These are phyloP conservation scores for Camillea tinctor DNA, from an alignment of 2,329 filamentous ascomycete genomes.

Conservation along the genomic window DNA sequence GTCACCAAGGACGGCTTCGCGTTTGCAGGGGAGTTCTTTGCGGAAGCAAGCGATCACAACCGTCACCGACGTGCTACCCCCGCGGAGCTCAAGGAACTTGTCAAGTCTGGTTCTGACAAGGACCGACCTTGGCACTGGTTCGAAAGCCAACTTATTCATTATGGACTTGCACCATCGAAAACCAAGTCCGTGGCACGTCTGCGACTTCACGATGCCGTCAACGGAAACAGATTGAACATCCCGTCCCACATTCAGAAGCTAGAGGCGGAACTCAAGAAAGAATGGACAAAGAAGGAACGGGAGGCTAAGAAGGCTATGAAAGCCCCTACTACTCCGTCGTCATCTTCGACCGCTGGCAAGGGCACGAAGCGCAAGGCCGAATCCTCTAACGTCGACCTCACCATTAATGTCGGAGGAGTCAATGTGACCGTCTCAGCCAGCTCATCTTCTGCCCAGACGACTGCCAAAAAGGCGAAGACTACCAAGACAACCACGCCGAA, in stretches of 20 bases:
- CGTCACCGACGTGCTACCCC: conserved; percentile 45
- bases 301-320: conserved; percentile 45
- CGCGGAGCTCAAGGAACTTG: conserved; percentile 44
- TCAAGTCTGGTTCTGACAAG: conserved; percentile 40
- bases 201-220: conserved; percentile 57
- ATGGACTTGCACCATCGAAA: conserved; percentile 56
- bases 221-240: conserved; percentile 45
- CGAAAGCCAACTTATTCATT: conserved; percentile 61
- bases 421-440: conserved; percentile 28
- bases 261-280: conserved; percentile 56
- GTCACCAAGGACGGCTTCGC: conserved; percentile 40
- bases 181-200: conserved; percentile 57
- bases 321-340: neutral
- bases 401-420: conserved; percentile 26
- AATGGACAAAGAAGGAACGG: conserved; percentile 51
- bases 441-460: conserved; percentile 13
- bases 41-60: conserved; percentile 42
- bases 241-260: conserved; percentile 47
- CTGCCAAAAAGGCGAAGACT: conserved; percentile 29
- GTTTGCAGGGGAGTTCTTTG: conserved; percentile 43
- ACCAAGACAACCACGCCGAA: conserved; percentile 6
- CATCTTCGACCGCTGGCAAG: conserved; percentile 4
- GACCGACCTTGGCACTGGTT: conserved; percentile 61
- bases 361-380: conserved; percentile 34
- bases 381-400: conserved; percentile 24